Percentiles rank a stretch among this genome's conserved stretches.
phyloP scores from a whole-genome alignment of 73 alveolate species.

The Loxodes magnus region DNA sequence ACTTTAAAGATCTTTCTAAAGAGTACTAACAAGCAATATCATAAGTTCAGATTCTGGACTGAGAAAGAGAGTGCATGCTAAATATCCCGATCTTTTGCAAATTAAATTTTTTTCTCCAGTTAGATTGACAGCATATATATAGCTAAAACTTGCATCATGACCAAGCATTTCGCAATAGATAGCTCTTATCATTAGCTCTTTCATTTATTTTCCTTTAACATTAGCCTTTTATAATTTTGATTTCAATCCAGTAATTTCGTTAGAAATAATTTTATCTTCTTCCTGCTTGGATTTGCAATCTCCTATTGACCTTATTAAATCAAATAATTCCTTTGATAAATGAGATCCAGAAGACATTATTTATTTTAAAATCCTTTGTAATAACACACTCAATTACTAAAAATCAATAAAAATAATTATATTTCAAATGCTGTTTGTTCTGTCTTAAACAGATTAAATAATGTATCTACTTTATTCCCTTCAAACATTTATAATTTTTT shows the following conservation, averaged over 20 bases:
- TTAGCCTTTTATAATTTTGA: constrained; percentile 78
- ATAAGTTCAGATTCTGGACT: constrained; percentile 71
- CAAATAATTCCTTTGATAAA: constrained; percentile 82
- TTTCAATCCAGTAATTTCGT: constrained; percentile 84
- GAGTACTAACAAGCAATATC: constrained; percentile 85
- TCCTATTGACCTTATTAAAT: constrained; percentile 98
- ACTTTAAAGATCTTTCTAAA: constrained; percentile 89
- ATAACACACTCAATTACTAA: too few species aligned
- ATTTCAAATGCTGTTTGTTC: too few species aligned
- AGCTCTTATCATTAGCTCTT: constrained; percentile 92
- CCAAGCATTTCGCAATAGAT: constrained; percentile 98
- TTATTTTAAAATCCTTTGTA: too few species aligned
- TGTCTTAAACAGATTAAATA: too few species aligned
- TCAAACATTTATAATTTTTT: too few species aligned
- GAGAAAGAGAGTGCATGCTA: constrained; percentile 83
- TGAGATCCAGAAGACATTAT: constrained; percentile 10
- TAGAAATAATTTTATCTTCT: constrained; percentile 95
- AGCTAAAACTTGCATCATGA: constrained; percentile 98
- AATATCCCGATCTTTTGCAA: constrained; percentile 64
- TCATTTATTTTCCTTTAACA: constrained; percentile 79
- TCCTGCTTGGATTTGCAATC: constrained; percentile 97
- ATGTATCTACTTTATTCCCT: too few species aligned
- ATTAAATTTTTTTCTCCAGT: constrained; percentile 39
- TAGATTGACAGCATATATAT: constrained; percentile 96
- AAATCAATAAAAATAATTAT: too few species aligned